Base-by-base conservation (phyloP, 2,329 filamentous ascomycete genomes). In the Cladophialophora immunda region DNA sequence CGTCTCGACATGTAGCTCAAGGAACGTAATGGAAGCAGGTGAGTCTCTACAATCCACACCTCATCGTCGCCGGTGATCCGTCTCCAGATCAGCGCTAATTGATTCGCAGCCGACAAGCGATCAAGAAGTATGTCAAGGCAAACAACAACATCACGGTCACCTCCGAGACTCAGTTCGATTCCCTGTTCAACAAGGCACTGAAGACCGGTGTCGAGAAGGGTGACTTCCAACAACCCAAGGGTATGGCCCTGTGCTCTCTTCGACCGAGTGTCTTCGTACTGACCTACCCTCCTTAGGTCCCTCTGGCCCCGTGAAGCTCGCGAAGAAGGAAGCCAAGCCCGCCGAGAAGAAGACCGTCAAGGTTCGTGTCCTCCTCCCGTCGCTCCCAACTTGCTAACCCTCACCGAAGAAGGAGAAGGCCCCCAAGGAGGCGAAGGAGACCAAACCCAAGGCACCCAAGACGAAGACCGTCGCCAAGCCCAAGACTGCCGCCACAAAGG, bases 301-400 rank as follows among this genome's bases (percentile, higher is more conserved):
- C 67, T 97, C 93, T 71, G 93, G 93, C 68, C 91, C 92, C 73
- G 93, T 95, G 81, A 97, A 97, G 90, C 90, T 97, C 68, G 91
- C 90, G 67, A 94, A 94, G 89, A 93, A 93, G 85, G 85, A 87
- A 64, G 75, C 78, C 56, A 79, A 85, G 79, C 78, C 82, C 62
- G 78, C 79, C 66, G 80, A 79, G 76, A 77, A 78, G 68, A 78
- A 80, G 70, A 64, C 74, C 53, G 71, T 73, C 22, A 78, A 78
- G 73, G 76, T 74, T 62, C 19, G 65, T 70, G 22, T 22, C 7
- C 45, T 13, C 17, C 52, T 8, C 1, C 11, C 25, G 13, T n/a
- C 36, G 9, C 30, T 45, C 25, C 6, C 7, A 11, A 22, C 25
- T 53, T 59, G 32, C 69, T 71, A 52, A 75, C 62, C 25, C 64